Evolutionary conservation across 306 rosid genomes (phyloP).

Genomic region (Cucumis hystrix): DNA sequence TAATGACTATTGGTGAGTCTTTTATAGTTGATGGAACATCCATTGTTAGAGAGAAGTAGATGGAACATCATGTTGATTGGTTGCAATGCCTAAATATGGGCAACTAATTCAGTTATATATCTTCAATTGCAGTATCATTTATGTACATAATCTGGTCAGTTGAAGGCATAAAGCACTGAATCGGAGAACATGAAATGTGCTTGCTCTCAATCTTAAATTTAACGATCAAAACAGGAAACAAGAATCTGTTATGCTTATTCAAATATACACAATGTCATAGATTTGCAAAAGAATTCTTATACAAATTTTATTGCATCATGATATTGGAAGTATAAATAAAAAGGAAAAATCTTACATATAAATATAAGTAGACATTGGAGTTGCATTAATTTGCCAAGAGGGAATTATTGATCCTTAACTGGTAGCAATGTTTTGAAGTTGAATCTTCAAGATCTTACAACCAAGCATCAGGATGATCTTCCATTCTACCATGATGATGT

Average conservation of each 20-base stretch:
- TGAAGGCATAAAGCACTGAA: neutral
- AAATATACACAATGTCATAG: neutral
- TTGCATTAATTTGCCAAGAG: neutral
- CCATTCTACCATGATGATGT: neutral
- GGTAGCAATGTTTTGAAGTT: neutral
- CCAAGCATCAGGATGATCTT: neutral
- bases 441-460: neutral
- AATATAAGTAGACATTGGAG: neutral
- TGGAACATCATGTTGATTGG: neutral
- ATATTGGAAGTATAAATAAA: neutral
- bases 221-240: neutral
- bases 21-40: neutral
- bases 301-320: neutral
- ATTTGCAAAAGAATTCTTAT: neutral
- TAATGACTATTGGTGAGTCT: slow-evolving; percentile 42
- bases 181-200: neutral
- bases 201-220: neutral
- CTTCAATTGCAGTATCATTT: neutral
- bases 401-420: neutral
- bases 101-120: neutral
- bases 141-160: neutral
- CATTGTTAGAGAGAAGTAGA: neutral
- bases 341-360: neutral
- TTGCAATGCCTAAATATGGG: neutral
- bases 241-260: neutral